Percentiles rank a stretch among this genome's conserved stretches.
phyloP scores from a whole-genome alignment of 306 rosid species.

The Acacia acuminata region DNA sequence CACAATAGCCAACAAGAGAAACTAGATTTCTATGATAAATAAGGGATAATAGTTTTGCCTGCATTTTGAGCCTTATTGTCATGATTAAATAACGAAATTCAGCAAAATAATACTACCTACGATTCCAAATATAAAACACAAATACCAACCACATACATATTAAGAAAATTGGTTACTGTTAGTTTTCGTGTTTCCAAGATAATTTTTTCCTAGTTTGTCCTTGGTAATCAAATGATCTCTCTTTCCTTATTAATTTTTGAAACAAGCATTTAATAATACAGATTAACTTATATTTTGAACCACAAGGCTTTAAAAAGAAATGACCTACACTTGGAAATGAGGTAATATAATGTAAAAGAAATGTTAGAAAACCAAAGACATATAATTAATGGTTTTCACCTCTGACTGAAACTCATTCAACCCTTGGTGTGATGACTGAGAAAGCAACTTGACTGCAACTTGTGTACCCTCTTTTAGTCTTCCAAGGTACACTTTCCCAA shows the following conservation, averaged over 20 bases:
- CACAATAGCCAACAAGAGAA: slow-evolving; percentile 34
- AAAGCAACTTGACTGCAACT: slow-evolving; percentile 52
- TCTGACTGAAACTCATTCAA: slow-evolving; percentile 40
- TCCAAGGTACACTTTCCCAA: slow-evolving; percentile 51
- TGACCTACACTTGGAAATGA: too few species aligned
- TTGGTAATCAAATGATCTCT: too few species aligned
- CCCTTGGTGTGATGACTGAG: slow-evolving; percentile 47
- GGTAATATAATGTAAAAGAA: not conserved
- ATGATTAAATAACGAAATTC: not conserved
- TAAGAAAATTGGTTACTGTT: too few species aligned
- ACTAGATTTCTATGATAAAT: slow-evolving; percentile 38
- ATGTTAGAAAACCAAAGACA: not conserved
- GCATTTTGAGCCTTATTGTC: not conserved
- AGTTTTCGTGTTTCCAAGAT: too few species aligned
- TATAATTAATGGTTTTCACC: slow-evolving; percentile 17
- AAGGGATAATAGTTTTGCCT: slow-evolving; percentile 22
- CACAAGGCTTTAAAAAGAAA: too few species aligned
- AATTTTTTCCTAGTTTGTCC: too few species aligned
- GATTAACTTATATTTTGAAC: too few species aligned
- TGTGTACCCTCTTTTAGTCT: slow-evolving; percentile 21
- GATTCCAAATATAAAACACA: too few species aligned
- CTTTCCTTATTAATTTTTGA: too few species aligned
- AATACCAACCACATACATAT: too few species aligned
- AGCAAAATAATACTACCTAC: too few species aligned
- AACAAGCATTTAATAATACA: too few species aligned